Base-by-base conservation (phyloP, 2,329 filamentous ascomycete genomes). In the Apiospora kogelbergensis region DNA sequence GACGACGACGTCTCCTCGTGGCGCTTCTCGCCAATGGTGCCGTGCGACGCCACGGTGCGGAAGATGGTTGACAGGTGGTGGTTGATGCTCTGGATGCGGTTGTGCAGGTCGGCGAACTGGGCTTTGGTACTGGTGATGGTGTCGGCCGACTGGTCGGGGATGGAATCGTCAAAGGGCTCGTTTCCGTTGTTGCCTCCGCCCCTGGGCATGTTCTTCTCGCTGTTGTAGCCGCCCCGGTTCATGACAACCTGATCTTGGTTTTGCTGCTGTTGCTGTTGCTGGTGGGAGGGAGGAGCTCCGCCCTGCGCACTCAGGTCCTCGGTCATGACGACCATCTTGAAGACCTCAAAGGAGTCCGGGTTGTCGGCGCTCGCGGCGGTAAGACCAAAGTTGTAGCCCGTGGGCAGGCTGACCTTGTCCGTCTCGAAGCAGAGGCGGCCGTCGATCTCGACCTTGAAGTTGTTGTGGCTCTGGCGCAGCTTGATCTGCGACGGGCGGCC, bases 341-440 rank as follows among this genome's bases (percentile, higher is more conserved):
- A 96, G 73, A 97, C 81, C 81, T 99, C 96, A 76, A 98, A 97
- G 6, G 94, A 97, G 81, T 99, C 96, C 0, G 96, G 94, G 75
- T 90, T 95, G 73, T 98, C 95, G 40, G 93, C 93, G 3, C 93
- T 95, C 20, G 93, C 93, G 53, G 95, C 96, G 15, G 92, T 94
- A 74, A 99, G 83, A 75, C 96, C 96, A 73, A 97, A 93, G 78
- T 88, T 88, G 83, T 98, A 97, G 73, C 93, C 93, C 1, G 86
- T 75, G 3, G 95, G 96, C 30, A 99, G 86, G 71, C 84, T 85
- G 76, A 98, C 86, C 84, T 93, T 92, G 80, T 90, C 84, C 67
- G 90, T 95, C 77, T 93, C 89, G 82, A 99, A 98, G 84, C 96
- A 99, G 48, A 88, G 83, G 67, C 86, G 85, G 70, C 91, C 91